Conservation (phyloP, 2,329 filamentous ascomycete genomes). For the Magnaporthiopsis incrustans region DNA sequence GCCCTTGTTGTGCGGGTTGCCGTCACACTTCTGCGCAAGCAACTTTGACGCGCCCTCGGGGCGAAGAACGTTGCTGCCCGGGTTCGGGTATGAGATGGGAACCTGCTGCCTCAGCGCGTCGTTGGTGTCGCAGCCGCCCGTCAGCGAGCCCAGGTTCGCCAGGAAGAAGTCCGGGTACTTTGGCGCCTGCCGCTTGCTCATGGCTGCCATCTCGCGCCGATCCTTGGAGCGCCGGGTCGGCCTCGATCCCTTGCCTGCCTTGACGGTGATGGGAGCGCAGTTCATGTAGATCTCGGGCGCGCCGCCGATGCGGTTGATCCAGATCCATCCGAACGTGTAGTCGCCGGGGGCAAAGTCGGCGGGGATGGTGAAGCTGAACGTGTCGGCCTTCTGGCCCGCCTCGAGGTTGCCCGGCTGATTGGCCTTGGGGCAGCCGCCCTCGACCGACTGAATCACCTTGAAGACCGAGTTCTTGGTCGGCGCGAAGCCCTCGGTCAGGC, state of each 20-base stretch:
- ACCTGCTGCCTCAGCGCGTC: not conserved
- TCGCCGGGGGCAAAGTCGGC: conserved; percentile 18
- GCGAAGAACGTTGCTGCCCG: conserved; percentile 17
- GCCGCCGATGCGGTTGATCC: conserved; percentile 49
- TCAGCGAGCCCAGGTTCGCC: conserved; percentile 38
- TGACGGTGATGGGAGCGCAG: conserved; percentile 48
- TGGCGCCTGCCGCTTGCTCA: conserved; percentile 3
- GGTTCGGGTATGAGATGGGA: conserved; percentile 17
- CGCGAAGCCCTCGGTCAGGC: conserved; percentile 14
- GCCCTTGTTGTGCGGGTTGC: conserved; percentile 6
- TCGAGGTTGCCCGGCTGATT: conserved; percentile 13
- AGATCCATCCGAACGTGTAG: conserved; percentile 54
- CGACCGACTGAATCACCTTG: conserved; percentile 24
- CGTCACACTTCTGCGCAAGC: conserved; percentile 3
- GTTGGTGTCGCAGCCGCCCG: conserved; percentile 14
- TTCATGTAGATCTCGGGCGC: conserved; percentile 64
- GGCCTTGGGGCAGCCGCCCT: conserved; percentile 21
- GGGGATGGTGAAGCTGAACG: conserved; percentile 20
- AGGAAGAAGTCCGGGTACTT: conserved; percentile 49
- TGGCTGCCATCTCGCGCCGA: conserved; percentile 24
- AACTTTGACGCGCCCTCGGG: conserved; percentile 7
- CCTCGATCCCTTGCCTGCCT: conserved; percentile 23
- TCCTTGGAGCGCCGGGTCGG: conserved; percentile 4
- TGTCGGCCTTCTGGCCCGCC: conserved; percentile 9
- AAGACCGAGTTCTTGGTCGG: conserved; percentile 11